Conservation (phyloP, 179 eudicot genomes). For the Gypsophila paniculata region DNA sequence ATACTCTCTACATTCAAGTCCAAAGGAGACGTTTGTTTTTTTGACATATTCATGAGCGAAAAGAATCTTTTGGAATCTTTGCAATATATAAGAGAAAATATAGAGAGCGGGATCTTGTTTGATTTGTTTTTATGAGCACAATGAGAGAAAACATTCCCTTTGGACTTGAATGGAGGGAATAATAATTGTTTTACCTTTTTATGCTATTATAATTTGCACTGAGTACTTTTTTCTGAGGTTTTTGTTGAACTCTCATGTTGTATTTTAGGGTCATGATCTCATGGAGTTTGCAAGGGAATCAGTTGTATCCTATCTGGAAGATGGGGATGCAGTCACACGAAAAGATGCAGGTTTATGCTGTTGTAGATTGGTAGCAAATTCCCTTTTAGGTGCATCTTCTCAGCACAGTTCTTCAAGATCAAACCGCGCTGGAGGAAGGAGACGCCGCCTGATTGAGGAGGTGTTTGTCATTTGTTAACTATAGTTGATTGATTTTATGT, state of each 20-base stretch:
- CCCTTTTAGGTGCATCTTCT: constrained; percentile 48
- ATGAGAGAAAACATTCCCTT: too few species aligned
- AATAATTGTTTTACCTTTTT: not conserved
- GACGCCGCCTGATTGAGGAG: constrained; percentile 85
- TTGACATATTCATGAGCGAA: too few species aligned
- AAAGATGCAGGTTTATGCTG: constrained; percentile 96
- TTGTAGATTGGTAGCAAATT: constrained; percentile 74
- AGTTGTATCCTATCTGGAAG: constrained; percentile 76
- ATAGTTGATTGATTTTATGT: not conserved
- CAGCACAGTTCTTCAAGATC: constrained; percentile 66
- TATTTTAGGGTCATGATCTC: constrained; percentile 84
- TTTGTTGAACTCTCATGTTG: constrained; percentile 17
- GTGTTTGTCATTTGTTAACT: constrained; percentile 32
- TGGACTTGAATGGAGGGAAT: too few species aligned
- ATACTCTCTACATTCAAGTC: too few species aligned
- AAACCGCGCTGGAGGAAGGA: constrained; percentile 69
- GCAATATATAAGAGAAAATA: too few species aligned
- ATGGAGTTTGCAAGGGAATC: constrained; percentile 83
- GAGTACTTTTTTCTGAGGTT: constrained; percentile 9
- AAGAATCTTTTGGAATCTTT: too few species aligned
- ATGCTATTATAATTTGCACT: not conserved
- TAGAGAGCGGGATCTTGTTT: too few species aligned
- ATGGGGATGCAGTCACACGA: constrained; percentile 78
- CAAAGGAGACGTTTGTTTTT: too few species aligned
- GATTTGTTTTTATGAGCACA: too few species aligned